A percentile compares a stretch with the other conserved stretches of the same genome.
Evolutionary conservation across 805 yeast genomes (phyloP).

Genomic region (Zygosaccharomyces bisporus): DNA sequence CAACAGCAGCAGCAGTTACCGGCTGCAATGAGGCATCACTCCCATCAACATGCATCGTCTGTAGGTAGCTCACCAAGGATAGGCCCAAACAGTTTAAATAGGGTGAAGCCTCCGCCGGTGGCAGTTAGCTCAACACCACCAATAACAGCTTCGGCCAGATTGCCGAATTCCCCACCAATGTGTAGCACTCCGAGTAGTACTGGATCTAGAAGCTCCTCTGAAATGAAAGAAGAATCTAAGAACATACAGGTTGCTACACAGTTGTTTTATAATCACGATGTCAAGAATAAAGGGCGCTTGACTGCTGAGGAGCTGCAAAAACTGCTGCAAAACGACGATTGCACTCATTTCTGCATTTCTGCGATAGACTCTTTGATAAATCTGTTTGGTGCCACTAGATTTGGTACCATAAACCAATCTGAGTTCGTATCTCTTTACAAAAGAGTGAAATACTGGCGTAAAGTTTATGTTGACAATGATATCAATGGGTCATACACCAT

Average conservation of each 20-base stretch:
- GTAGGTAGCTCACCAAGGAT: slow-evolving; percentile 2
- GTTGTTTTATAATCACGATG: slow-evolving; percentile 34
- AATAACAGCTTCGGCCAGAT: slow-evolving; percentile 10
- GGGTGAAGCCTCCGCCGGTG: slow-evolving; percentile 14
- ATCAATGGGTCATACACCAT: slow-evolving; percentile 35
- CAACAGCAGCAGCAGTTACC: slow-evolving; percentile 5
- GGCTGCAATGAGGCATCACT: not conserved
- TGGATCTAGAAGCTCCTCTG: slow-evolving; percentile 12
- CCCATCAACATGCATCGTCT: not conserved
- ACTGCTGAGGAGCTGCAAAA: slow-evolving; percentile 36
- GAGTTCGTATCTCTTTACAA: slow-evolving; percentile 36
- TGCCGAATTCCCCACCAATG: slow-evolving; percentile 11
- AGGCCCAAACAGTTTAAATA: slow-evolving; percentile 8
- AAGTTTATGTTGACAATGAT: slow-evolving; percentile 36
- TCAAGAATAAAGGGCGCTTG: slow-evolving; percentile 29
- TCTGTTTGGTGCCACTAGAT: slow-evolving; percentile 36
- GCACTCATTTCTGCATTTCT: slow-evolving; percentile 32
- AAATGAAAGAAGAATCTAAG: slow-evolving; percentile 20
- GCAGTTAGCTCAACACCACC: slow-evolving; percentile 11
- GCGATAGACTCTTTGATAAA: slow-evolving; percentile 36
- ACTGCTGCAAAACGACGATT: slow-evolving; percentile 36
- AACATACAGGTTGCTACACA: slow-evolving; percentile 31
- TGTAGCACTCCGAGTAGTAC: slow-evolving; percentile 12
- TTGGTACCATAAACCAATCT: slow-evolving; percentile 33
- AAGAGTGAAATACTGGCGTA: slow-evolving; percentile 36